phyloP scores from a whole-genome alignment of 305 asterid genomes.

The Fraxinus floribunda region DNA sequence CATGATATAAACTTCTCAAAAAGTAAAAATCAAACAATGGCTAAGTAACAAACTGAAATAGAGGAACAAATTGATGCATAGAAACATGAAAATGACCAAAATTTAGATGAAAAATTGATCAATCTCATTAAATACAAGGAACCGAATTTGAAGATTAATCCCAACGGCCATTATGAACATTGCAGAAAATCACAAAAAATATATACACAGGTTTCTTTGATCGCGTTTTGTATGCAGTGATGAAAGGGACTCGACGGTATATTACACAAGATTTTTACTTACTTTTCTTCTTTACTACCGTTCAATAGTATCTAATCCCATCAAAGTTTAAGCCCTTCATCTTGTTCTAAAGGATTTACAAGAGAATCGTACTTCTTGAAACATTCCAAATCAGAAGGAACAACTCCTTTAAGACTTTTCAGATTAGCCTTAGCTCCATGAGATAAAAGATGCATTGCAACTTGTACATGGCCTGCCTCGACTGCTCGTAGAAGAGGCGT shows the following conservation, averaged over 20 bases:
- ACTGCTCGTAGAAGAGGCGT: slow-evolving; percentile 65
- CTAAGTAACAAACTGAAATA: not conserved
- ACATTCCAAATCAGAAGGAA: slow-evolving; percentile 32
- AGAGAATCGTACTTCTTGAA: slow-evolving; percentile 38
- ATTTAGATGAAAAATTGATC: not conserved
- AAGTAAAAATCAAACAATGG: not conserved
- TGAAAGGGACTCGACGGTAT: not conserved
- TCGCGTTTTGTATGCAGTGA: not conserved
- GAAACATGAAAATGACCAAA: not conserved
- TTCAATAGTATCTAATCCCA: not conserved
- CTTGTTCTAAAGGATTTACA: slow-evolving; percentile 23
- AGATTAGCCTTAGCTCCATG: slow-evolving; percentile 64
- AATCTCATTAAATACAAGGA: not conserved
- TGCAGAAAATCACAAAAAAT: not conserved
- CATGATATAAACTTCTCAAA: too few relatives aligned
- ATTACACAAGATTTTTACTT: not conserved
- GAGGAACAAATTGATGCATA: not conserved
- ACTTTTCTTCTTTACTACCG: not conserved
- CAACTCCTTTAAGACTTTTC: slow-evolving; percentile 47
- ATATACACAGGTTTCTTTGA: not conserved
- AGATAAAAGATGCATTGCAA: slow-evolving; percentile 56
- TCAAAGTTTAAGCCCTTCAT: slow-evolving; percentile 15
- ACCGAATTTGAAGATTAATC: not conserved
- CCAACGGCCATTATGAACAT: not conserved
- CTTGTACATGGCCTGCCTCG: slow-evolving; percentile 57